Conservation (phyloP, 2,329 filamentous ascomycete genomes). For the Aspergillus sp. region DNA sequence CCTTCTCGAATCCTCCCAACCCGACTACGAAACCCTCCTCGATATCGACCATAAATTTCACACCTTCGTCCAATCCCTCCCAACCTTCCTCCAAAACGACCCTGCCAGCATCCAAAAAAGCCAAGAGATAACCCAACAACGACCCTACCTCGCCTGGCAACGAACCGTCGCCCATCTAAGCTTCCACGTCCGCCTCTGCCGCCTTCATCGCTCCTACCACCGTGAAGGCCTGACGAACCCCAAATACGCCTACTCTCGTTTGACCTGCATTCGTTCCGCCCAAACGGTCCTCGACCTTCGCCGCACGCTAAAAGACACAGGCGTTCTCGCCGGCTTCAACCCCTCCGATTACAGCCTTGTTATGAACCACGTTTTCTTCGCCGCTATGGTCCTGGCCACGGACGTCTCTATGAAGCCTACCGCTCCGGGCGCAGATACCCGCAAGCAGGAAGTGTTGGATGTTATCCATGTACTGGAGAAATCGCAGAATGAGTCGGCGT, state of each 20-base stretch:
- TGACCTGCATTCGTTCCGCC: slow-evolving; percentile 6
- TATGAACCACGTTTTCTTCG: slow-evolving; percentile 28
- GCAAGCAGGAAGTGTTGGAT: slow-evolving; percentile 16
- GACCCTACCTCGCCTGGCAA: slow-evolving; percentile 2
- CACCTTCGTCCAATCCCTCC: neutral
- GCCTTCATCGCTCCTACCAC: slow-evolving; percentile 17
- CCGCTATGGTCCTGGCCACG: slow-evolving; percentile 26
- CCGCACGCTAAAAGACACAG: neutral
- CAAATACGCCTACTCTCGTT: slow-evolving; percentile 1
- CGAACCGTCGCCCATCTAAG: slow-evolving; percentile 22
- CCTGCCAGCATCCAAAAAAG: neutral
- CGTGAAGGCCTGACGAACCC: slow-evolving; percentile 22
- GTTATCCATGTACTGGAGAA: slow-evolving; percentile 9
- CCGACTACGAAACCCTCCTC: slow-evolving; percentile 5
- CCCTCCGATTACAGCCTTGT: slow-evolving; percentile 24
- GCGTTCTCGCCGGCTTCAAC: slow-evolving; percentile 14
- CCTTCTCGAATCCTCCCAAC: neutral
- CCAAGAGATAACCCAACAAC: neutral
- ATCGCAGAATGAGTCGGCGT: slow-evolving; percentile 3
- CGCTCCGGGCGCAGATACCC: slow-evolving; percentile 18
- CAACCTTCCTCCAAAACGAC: slow-evolving; percentile 4
- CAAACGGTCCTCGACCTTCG: slow-evolving; percentile 3
- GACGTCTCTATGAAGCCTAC: slow-evolving; percentile 27
- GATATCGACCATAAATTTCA: slow-evolving; percentile 4
- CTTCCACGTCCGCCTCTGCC: slow-evolving; percentile 19